phyloP scores from a whole-genome alignment of 2,329 filamentous ascomycete genomes.

The Ceratocystis destructans region DNA sequence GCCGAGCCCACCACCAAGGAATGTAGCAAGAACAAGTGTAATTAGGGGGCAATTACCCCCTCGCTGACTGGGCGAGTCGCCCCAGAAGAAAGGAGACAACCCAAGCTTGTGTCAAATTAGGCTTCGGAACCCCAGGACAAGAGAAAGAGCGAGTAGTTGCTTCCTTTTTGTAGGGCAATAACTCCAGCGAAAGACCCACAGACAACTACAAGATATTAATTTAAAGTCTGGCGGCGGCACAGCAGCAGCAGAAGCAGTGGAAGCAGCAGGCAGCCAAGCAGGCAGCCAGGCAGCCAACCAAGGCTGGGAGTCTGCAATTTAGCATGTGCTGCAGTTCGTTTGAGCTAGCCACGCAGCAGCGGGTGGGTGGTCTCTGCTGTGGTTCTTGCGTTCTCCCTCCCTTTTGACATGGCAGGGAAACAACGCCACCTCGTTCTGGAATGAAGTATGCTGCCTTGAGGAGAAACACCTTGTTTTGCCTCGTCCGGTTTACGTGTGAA shows the following conservation, averaged over 20 bases:
- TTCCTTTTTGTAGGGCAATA: not conserved
- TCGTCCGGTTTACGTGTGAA: too few species aligned
- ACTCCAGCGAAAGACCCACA: not conserved
- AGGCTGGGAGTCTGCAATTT: too few species aligned
- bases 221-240: not conserved
- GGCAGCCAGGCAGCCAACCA: too few species aligned
- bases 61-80: not conserved
- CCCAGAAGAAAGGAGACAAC: not conserved
- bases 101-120: too few species aligned
- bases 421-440: conserved; percentile 1
- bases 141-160: not conserved
- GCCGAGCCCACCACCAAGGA: not conserved
- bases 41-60: not conserved
- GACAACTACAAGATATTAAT: not conserved
- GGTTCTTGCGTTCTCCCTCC: not conserved
- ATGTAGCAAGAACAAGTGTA: not conserved
- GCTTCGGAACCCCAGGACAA: not conserved
- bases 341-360: not conserved
- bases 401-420: not conserved
- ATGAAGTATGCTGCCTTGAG: not conserved
- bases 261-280: too few species aligned
- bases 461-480: not conserved
- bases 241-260: not conserved
- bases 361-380: not conserved
- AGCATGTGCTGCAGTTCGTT: not conserved